Base-by-base conservation (phyloP, 192 early-diverging fungal genomes). In the Rhizophagus prolifer region DNA sequence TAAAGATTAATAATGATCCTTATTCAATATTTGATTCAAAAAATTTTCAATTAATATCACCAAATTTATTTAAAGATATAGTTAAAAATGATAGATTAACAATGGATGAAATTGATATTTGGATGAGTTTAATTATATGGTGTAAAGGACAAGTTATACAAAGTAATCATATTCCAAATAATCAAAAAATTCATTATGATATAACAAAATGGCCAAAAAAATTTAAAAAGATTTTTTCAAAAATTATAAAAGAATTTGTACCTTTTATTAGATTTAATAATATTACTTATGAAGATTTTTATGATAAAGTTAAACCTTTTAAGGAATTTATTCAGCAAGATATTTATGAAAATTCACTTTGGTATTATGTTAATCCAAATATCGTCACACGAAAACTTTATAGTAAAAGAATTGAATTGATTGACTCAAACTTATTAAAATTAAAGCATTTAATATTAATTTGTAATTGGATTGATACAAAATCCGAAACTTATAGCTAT, bases 201-300 rank as follows among this genome's bases (percentile, higher is more conserved):
- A 21, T 54, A 54, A 54, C 13, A 19, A 54, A 13, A 54, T 54
- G 47, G 47, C 16, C 47, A 54, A 54, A 19, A 19, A 54, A 54
- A 19, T 19, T 5, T 19, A 54, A 54, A 19, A 19, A 2, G 25
- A 25, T 28, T 14, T 25, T 65, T 26, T 13, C 63, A 7, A 65
- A 65, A 65, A 31, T 26, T 14, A 25, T 65, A 12, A 34, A 34
- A 26, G 34, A 65, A 65, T 31, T 26, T 65, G 19, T 28, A 31
- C 63, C 63, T 31, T 34, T 31, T 65, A 34, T 65, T 65, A 65
- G 63, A 19, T 65, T 65, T 65, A 14, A 31, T 31, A 25, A 19
- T 34, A 65, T 65, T 26, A 19, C 28, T 26, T 31, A 31, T 65
- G 21, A 65, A 16, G 63, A 65, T 6, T 34, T 65, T 65, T 28